These are phyloP conservation scores for Aspergillus nidulans DNA, from an alignment of 495 filamentous ascomycete species.

Conservation along the genomic window DNA sequence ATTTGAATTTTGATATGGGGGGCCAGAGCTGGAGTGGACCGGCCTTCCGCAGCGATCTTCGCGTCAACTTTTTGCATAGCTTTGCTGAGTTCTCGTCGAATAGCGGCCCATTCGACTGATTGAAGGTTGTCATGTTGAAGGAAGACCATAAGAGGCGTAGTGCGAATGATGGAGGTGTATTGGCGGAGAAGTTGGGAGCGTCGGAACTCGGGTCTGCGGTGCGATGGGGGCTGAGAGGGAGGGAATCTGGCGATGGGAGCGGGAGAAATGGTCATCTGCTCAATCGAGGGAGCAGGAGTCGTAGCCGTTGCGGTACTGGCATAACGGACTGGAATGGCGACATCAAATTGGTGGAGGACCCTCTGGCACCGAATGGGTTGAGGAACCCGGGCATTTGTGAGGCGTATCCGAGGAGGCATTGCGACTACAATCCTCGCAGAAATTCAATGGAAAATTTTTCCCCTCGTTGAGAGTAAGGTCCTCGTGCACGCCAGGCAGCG, in stretches of 20 bases:
- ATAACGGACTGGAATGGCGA: slow-evolving; percentile 25
- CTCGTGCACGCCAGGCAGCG: neutral
- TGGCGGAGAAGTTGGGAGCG: slow-evolving; percentile 92
- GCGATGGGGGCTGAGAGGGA: slow-evolving; percentile 78
- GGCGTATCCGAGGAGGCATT: slow-evolving; percentile 47
- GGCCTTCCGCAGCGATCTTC: slow-evolving; percentile 43
- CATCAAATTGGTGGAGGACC: slow-evolving; percentile 33
- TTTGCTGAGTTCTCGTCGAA: slow-evolving; percentile 72
- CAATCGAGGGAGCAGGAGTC: slow-evolving; percentile 47
- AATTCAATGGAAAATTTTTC: neutral
- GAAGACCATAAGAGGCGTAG: slow-evolving; percentile 80
- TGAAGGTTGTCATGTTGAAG: slow-evolving; percentile 98
- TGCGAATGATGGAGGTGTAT: slow-evolving; percentile 90
- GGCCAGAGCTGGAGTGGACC: slow-evolving; percentile 39
- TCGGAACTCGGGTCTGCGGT: slow-evolving; percentile 77
- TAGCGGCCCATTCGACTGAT: slow-evolving; percentile 77
- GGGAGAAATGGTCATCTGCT: slow-evolving; percentile 50
- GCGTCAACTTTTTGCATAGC: slow-evolving; percentile 67
- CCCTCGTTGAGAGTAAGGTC: neutral
- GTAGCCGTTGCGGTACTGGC: slow-evolving; percentile 36
- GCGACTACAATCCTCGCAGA: slow-evolving; percentile 10
- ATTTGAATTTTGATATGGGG: slow-evolving; percentile 69
- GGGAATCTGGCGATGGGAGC: slow-evolving; percentile 54
- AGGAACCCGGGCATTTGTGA: slow-evolving; percentile 24
- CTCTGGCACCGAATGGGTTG: slow-evolving; percentile 32